Conservation (phyloP, 2,329 filamentous ascomycete genomes). For the Fusarium pseudonygamai region DNA sequence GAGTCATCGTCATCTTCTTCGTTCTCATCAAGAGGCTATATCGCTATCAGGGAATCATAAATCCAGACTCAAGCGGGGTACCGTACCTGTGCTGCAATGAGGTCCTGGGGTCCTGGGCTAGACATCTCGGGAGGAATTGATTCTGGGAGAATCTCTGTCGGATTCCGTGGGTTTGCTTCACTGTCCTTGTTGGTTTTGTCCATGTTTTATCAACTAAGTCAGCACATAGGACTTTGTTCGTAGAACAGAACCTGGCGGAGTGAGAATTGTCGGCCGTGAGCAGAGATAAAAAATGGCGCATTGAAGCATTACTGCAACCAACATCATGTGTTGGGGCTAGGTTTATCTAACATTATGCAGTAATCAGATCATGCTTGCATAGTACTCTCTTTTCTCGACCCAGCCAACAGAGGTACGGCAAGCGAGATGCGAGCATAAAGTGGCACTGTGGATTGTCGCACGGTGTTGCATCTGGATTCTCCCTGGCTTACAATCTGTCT, state of each 20-base stretch:
- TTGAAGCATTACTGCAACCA: neutral
- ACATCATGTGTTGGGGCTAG: neutral
- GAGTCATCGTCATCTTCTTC: neutral
- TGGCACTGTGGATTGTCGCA: neutral
- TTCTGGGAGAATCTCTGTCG: neutral
- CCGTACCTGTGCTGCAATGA: neutral
- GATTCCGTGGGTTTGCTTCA: neutral
- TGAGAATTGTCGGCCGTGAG: too few relatives aligned
- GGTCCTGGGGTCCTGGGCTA: neutral
- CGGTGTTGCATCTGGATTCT: neutral
- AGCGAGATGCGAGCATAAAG: neutral
- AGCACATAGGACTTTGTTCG: neutral
- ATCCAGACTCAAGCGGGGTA: neutral
- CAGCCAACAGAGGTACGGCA: neutral
- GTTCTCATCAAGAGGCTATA: neutral
- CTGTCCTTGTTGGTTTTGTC: neutral
- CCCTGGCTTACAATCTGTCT: too few relatives aligned
- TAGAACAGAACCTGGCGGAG: neutral
- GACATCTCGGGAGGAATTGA: neutral
- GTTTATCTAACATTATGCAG: neutral
- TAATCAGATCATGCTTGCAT: neutral
- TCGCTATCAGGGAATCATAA: neutral
- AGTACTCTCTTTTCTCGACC: neutral
- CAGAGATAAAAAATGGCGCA: neutral
- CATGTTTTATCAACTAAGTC: neutral